Evolutionary conservation across 805 yeast species (phyloP).

Genomic region (Wickerhamomyces silvicola): DNA sequence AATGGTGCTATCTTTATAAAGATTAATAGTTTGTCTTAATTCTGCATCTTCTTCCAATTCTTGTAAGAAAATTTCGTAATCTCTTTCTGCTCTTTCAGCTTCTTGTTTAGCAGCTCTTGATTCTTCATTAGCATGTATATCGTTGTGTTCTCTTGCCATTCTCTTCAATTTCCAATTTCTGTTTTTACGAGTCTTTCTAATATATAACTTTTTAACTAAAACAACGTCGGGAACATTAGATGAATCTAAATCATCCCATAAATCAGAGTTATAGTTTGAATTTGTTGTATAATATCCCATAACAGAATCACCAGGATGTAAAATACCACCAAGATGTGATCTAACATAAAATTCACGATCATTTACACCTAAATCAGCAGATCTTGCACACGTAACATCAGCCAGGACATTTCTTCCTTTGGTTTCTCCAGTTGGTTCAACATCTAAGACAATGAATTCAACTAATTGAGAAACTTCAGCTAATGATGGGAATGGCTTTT

Average conservation of each 20-base stretch:
- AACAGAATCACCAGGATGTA: constrained; percentile 95
- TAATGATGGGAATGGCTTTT: constrained; percentile 71
- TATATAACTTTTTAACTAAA: constrained; percentile 81
- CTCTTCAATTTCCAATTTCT: constrained; percentile 91
- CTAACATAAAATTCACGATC: constrained; percentile 79
- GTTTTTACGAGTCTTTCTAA: constrained; percentile 70
- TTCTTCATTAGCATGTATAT: constrained; percentile 68
- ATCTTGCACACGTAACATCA: constrained; percentile 86
- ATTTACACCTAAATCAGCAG: constrained; percentile 80
- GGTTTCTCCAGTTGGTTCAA: constrained; percentile 81
- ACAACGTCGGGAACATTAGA: constrained; percentile 77
- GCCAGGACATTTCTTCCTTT: constrained; percentile 79
- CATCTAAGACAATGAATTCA: constrained; percentile 88
- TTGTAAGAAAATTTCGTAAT: constrained; percentile 91
- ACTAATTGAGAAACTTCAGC: constrained; percentile 69
- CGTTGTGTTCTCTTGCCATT: constrained; percentile 95
- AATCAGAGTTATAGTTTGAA: constrained; percentile 81
- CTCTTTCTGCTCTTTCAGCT: constrained; percentile 86
- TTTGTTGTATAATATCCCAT: constrained; percentile 85
- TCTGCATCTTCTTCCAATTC: constrained; percentile 97
- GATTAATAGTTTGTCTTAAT: constrained; percentile 81
- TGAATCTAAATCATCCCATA: constrained; percentile 65
- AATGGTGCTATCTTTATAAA: constrained; percentile 60
- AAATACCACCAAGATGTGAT: constrained; percentile 87
- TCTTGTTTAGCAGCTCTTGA: constrained; percentile 80